These are phyloP conservation scores for Strigomonas culicis DNA, from an alignment of 208 protist genomes.

Conservation along the genomic window DNA sequence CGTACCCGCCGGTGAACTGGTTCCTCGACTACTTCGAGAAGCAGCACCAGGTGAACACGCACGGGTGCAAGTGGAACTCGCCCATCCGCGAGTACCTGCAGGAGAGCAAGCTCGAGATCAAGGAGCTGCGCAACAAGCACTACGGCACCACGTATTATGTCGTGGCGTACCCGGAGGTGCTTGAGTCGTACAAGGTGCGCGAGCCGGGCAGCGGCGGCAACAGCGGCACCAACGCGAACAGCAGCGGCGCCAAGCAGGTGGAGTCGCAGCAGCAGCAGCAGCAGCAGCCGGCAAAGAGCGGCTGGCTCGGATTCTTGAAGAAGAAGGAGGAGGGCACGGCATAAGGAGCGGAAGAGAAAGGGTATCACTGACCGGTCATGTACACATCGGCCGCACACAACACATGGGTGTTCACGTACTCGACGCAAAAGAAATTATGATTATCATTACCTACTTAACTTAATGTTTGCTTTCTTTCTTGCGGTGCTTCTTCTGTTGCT, in stretches of 20 bases:
- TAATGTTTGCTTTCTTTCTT: no score
- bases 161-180: conserved; percentile 79
- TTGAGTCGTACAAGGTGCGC: conserved; percentile 59
- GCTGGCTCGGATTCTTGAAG: not conserved
- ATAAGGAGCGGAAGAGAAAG: not conserved
- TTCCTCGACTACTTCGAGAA: conserved; percentile 84
- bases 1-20: conserved; percentile 85
- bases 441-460: no score
- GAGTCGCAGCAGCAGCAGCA: not conserved
- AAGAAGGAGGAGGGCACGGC: not conserved
- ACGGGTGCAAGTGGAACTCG: conserved; percentile 84
- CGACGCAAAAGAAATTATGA: no score
- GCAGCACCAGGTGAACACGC: conserved; percentile 78
- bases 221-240: not conserved
- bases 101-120: conserved; percentile 73
- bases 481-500: no score
- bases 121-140: conserved; percentile 86
- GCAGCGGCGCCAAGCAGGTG: no score
- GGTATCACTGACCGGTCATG: no score
- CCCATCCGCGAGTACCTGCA: conserved; percentile 76
- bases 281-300: not conserved
- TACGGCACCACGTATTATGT: conserved; percentile 92
- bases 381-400: no score
- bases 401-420: no score
- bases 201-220: not conserved